Base-by-base conservation (phyloP, 1,284 basidiomycete species). In the Neolentinus lepideus region DNA sequence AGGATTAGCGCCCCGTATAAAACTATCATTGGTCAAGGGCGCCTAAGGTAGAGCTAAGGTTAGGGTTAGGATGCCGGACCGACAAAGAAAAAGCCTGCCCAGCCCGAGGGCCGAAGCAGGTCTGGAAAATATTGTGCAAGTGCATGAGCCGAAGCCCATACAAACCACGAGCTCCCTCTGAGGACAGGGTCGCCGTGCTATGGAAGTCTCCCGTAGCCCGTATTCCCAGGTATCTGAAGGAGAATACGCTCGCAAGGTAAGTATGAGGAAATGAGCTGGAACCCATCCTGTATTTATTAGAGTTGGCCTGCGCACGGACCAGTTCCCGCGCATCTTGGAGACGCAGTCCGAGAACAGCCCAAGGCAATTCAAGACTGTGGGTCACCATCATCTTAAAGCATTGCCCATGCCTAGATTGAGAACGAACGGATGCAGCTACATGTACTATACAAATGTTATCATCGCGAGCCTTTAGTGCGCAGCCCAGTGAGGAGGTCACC, bases 111-210 rank as follows among this genome's bases (percentile, higher is more conserved):
- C 51, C 51, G 33, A 52, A 52, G 51, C 51, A 52, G 51, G 51
- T 26, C 51, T 26, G 51, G 51, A 26, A 52, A 52, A 52, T 52
- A 52, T 52, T 52, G 26, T 16, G 51, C 26, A 12, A 36, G 60
- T 66, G 65, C 65, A 66, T 64, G 62, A 60, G 55, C 62, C 63
- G 61, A 61, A 64, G 62, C 63, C 55, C 63, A 64, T 64, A 66
- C 65, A 66, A 66, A 62, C 62, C 64, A 57, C 58, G 14, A 25
- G 47, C 27, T 16, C 50, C 31, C 47, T 29, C 57, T 58, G 57
- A n/a, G 57, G 57, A 56, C 57, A 58, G 36, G 24, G 57, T 55
- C 57, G 57, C 57, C 57, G 57, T 58, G 57, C 57, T 58, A 55
- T 58, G 57, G 50, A 24, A 27, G 36, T 33, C 21, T 19, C 51